Evolutionary conservation across 257 asterid species (phyloP), one percentile per base, ranked within the genome.

Genomic region (Pogostemon cablin): DNA sequence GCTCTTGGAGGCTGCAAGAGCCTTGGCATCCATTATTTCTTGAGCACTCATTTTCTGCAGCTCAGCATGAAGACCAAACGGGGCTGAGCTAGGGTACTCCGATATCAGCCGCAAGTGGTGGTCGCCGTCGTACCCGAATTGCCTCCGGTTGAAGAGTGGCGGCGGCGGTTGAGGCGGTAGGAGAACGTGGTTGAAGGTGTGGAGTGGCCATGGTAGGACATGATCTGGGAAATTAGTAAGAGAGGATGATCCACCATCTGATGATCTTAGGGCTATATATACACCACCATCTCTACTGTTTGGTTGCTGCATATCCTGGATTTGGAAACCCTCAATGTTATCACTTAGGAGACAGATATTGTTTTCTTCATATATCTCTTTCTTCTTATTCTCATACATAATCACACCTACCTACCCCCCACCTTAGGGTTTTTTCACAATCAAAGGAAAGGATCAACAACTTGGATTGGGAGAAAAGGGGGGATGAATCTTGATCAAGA

Each of bases 11-110:
- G 98, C 98, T 5, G 97, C 98, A 4, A 90, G 93, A 6, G 97
- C 98, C 63, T 92, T 92, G 0, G 97, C 97, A 65, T 90, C 98
- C 97, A 92, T 92, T 3, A 87, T 92, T 72, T 92, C 98, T 64
- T 92, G 98, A 7, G 97, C 91, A 0, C 80, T 87, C 98, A 92
- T 88, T 52, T 92, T 90, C 76, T 88, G 97, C 44, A 90, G 81
- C 77, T 92, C 98, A 4, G 97, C 95, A 71, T 92, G 98, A 60
- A 92, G 90, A 3, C 93, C 91, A 42, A 92, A 90, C 2, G 95
- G 87, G 35, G 83, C 81, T 9, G 85, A 71, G 39, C 77, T 71
- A 4, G 88, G 81, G 71, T 71, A 72, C 52, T 86, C 95, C 0
- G 85, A 54, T 20, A 47, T 65, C 44, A 76, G 76, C 78, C 86